These are phyloP conservation scores for Lecanosticta acicola DNA, from an alignment of 2,329 filamentous ascomycete species.

Conservation along the genomic window DNA sequence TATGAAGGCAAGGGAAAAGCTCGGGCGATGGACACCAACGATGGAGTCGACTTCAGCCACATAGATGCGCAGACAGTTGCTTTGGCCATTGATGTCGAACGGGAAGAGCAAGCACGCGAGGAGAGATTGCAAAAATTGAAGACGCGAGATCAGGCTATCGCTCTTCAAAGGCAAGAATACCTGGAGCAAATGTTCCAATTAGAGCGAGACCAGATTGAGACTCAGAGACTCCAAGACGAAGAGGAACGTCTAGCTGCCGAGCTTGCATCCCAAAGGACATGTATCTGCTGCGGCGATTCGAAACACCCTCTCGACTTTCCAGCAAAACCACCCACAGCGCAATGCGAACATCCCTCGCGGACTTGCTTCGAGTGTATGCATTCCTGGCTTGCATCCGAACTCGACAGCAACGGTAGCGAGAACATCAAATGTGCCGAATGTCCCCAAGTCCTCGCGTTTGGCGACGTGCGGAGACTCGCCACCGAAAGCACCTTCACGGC, in stretches of 20 bases:
- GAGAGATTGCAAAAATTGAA: too few species aligned
- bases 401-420: conserved; percentile 38
- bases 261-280: conserved; percentile 23
- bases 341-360: conserved; percentile 32
- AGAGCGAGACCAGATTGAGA: background rate
- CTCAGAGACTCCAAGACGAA: conserved; percentile 9
- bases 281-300: conserved; percentile 34
- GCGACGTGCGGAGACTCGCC: conserved; percentile 45
- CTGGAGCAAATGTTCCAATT: background rate
- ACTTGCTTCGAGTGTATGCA: conserved; percentile 37
- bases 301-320: conserved; percentile 32
- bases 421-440: conserved; percentile 52
- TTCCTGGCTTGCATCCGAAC: conserved; percentile 36
- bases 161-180: background rate
- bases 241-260: conserved; percentile 14
- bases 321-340: conserved; percentile 27
- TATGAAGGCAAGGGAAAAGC: conserved; percentile 10
- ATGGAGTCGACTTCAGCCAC: too few species aligned
- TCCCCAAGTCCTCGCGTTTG: conserved; percentile 38
- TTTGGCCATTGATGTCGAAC: too few species aligned
- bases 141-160: background rate
- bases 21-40: conserved; percentile 3
- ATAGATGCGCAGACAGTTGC: too few species aligned
- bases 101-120: too few species aligned
- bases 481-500: conserved; percentile 40